phyloP scores from a whole-genome alignment of 352 stramenopile species.

The Globisporangium heterothallicum region DNA sequence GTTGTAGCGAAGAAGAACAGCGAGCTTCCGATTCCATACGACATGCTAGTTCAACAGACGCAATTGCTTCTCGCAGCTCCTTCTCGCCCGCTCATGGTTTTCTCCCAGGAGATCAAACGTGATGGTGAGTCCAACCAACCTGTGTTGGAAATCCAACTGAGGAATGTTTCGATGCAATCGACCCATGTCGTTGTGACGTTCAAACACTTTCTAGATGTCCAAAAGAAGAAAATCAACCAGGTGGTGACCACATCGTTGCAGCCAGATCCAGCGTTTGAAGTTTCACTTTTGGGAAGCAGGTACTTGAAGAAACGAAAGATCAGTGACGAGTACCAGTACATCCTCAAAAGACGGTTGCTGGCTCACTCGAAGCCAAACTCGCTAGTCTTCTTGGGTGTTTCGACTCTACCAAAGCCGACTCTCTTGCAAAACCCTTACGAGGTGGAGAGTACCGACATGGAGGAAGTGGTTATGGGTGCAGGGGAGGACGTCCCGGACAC shows the following conservation, averaged over 20 bases:
- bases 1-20: conserved; percentile 22
- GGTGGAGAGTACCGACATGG: conserved; percentile 38
- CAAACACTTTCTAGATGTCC: conserved; percentile 30
- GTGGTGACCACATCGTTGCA: conserved; percentile 9
- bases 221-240: conserved; percentile 14
- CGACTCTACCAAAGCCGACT: conserved; percentile 36
- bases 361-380: conserved; percentile 16
- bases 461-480: conserved; percentile 30
- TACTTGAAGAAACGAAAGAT: conserved; percentile 60
- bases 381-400: conserved; percentile 21
- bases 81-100: conserved; percentile 21
- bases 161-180: conserved; percentile 18
- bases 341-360: conserved; percentile 42
- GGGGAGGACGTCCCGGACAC: conserved; percentile 28
- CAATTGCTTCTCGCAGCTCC: conserved; percentile 7
- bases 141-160: conserved; percentile 20
- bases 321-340: conserved; percentile 69
- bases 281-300: conserved; percentile 22
- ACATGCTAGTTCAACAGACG: conserved; percentile 16
- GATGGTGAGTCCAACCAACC: conserved; percentile 6
- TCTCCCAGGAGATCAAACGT: conserved; percentile 18
- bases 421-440: conserved; percentile 51
- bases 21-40: conserved; percentile 1
- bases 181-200: conserved; percentile 25
- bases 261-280: conserved; percentile 15